Base-by-base conservation (phyloP, 257 asterid genomes). In the Paraleonurus japonicus region DNA sequence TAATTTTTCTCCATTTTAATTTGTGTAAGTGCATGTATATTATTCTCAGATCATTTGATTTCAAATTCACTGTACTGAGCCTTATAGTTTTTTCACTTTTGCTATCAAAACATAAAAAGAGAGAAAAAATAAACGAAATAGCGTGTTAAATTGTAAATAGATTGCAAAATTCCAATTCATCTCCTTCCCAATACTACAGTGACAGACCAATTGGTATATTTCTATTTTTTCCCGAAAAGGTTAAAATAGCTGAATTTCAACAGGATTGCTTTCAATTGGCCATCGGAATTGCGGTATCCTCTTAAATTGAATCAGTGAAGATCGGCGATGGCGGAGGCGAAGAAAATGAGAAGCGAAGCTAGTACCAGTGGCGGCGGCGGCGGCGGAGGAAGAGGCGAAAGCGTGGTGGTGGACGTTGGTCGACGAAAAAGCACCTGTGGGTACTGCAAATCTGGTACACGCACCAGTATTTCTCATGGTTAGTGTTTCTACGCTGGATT, bases 351-450 rank as follows among this genome's bases (percentile, higher is more conserved):
- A 70, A 85, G 83, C 89, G 95, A 88, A 84, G 96, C 96, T 24
- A 89, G 97, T 77, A 94, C 90, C 66, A 89, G 98, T 74, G 85
- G 77, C 76, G 51, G 78, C 60, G 71, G 89, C 71, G 83, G 75
- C 67, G 78, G 77, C 17, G 73, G 71, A 5, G 83, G 78, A 48
- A 75, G 82, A 53, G 90, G 75, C 65, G 92, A 85, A 71, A 92
- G 95, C 82, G 82, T 85, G 43, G 97, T 95, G 68, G 66, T 65
- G 53, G 97, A 95, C 61, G 76, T 65, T 39, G 98, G 99, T 19
- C 88, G 88, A 59, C 88, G 91, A 54, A 85, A 85, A 67, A 89
- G 83, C 90, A 76, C 90, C 15, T 95, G 99, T 61, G 99, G 96
- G 17, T 95, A 95, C 84, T 95, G 99, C 76, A 87, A 84, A 88